Conservation (phyloP, 2,329 filamentous ascomycete species). For the Chaetomiaceae sp. region DNA sequence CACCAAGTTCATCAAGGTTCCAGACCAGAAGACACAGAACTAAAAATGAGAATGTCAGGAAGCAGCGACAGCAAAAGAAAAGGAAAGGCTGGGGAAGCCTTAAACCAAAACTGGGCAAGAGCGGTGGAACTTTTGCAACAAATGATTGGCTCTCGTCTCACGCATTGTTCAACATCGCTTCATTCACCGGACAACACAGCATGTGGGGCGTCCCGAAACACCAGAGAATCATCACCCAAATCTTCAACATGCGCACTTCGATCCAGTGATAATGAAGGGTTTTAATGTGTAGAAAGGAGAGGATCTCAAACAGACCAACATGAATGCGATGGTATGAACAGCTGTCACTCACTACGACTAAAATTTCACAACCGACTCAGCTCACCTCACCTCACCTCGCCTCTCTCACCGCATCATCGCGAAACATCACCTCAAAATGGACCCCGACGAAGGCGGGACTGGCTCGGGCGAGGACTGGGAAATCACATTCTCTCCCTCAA, state of each 20-base stretch:
- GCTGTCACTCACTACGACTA: not conserved
- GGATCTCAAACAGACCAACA: not conserved
- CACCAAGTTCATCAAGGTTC: too few species aligned
- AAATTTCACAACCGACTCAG: not conserved
- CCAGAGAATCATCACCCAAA: not conserved
- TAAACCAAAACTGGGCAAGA: not conserved
- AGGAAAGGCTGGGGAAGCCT: not conserved
- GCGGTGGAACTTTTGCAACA: not conserved
- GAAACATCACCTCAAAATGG: constrained; percentile 2
- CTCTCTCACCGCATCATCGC: not conserved
- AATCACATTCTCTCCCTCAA: constrained; percentile 7
- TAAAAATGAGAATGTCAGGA: not conserved
- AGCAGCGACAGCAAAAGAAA: too few species aligned
- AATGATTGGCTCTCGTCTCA: constrained; percentile 1
- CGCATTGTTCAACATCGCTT: constrained; percentile 2
- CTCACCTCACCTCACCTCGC: not conserved
- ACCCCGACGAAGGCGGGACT: constrained; percentile 5
- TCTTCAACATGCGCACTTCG: constrained; percentile 1
- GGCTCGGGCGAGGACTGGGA: constrained; percentile 18
- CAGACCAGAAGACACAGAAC: too few species aligned
- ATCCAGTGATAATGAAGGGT: too few species aligned
- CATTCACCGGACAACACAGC: constrained; percentile 15
- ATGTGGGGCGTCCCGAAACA: constrained; percentile 13
- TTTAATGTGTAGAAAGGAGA: not conserved
- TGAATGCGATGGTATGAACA: not conserved